Evolutionary conservation across 108 stramenopile species (phyloP).

Genomic region (Mediolabrus comicus): DNA sequence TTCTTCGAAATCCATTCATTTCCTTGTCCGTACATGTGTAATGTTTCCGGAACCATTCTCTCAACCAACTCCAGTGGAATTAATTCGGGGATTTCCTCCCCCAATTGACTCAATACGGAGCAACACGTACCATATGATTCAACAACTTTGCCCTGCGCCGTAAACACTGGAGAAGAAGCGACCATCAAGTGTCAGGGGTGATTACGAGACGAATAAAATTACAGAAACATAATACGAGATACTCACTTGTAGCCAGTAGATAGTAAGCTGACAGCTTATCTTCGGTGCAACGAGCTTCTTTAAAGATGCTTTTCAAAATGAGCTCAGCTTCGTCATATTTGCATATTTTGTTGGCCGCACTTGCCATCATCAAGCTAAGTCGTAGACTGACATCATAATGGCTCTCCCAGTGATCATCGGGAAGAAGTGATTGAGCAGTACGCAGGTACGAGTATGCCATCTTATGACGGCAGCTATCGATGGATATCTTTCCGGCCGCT

Average conservation of each 20-base stretch:
- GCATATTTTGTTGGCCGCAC: slow-evolving; percentile 6
- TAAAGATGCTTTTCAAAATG: background rate
- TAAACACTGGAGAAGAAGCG: slow-evolving; percentile 7
- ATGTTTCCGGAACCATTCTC: background rate
- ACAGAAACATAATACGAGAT: background rate
- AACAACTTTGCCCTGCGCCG: background rate
- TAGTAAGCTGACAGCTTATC: slow-evolving; percentile 19
- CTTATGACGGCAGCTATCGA: background rate
- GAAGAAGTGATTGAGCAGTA: background rate
- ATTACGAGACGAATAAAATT: background rate
- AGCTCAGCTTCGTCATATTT: slow-evolving; percentile 4
- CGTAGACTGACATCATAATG: background rate
- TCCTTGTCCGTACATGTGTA: background rate
- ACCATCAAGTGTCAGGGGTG: background rate
- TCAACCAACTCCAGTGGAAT: background rate
- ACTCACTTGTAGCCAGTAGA: background rate
- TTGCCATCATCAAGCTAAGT: background rate
- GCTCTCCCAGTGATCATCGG: background rate
- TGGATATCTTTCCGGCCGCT: slow-evolving; percentile 11
- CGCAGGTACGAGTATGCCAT: background rate
- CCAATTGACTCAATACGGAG: background rate
- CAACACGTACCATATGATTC: background rate
- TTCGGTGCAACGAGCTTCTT: slow-evolving; percentile 6
- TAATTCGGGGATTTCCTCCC: background rate
- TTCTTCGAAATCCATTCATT: background rate